Evolutionary conservation across 2,329 filamentous ascomycete genomes (phyloP), one percentile per base, ranked within the genome.

Genomic region (Paecilomyces sp.): DNA sequence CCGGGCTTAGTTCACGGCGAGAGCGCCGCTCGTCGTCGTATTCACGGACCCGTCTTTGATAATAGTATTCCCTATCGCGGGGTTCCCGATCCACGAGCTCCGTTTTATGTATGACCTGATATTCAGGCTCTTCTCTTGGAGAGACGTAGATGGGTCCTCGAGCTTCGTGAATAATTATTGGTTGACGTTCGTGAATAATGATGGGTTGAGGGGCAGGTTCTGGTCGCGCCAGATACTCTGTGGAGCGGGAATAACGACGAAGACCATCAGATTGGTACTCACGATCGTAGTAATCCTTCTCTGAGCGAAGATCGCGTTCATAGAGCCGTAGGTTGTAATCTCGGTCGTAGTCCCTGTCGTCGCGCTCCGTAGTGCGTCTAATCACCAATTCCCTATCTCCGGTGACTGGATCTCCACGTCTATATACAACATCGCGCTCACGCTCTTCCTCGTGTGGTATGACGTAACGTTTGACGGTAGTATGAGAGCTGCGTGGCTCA

Each of bases 1-100:
- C 73, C 4, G 81, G 81, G 60, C 79, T 80, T 55, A 83, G 67
- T 60, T 80, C 77, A 57, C 75, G 77, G 24, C 78, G 71, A 59
- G 72, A 67, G 62, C 73, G 71, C 59, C 78, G 77, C 58, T 80
- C 78, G 30, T 80, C 77, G 60, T 84, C 81, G 50, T 83, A 76
- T 67, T 85, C 82, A 58, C 81, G 79, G 52, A 82, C 74, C 51
- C 80, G 76, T 59, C 83, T 81, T 65, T 86, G 82, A 67, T 86
- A 86, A 67, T 85, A 86, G 68, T 86, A 86, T 61, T 85, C 83
- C 57, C 85, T 81, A 41, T 86, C 83, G 59, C 80, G 68, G n/a
- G 64, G 71, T n/a, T 77, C 74, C 47, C 68, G 63, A 64, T 84
- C 81, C 31, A 68, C 67, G 25, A 79, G 73, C 62, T 86, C 83